Percentiles rank a stretch among this genome's conserved stretches.
Conservation (phyloP, 441 rosid genomes). For the Hura crepitans region DNA sequence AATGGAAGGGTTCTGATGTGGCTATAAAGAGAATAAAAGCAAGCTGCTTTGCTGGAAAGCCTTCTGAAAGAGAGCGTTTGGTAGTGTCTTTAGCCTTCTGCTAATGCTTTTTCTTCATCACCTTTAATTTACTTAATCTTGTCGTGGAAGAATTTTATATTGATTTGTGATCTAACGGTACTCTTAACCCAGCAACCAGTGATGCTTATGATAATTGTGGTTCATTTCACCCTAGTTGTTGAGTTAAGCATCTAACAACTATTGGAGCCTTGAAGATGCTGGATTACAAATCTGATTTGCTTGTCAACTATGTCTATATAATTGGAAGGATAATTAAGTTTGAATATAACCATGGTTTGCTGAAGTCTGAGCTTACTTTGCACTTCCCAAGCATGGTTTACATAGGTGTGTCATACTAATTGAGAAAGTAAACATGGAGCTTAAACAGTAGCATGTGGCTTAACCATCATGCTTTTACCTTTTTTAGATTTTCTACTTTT, state of each 20-base stretch:
- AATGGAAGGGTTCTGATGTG: conserved; percentile 97
- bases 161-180: background rate
- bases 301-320: background rate
- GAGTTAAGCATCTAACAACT: background rate
- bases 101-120: conserved; percentile 8
- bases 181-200: conserved; percentile 9
- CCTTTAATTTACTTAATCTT: background rate
- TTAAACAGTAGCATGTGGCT: background rate
- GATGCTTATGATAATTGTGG: background rate
- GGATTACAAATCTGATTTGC: background rate
- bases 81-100: conserved; percentile 37
- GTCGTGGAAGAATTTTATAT: conserved; percentile 9
- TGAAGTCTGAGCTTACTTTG: background rate
- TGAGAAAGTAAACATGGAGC: background rate
- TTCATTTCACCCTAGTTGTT: background rate
- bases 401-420: background rate
- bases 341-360: background rate
- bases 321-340: background rate
- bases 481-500: too few species aligned
- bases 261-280: background rate
- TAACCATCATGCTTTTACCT: too few species aligned
- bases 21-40: conserved; percentile 96
- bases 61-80: conserved; percentile 91
- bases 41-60: conserved; percentile 95
- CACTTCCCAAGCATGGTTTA: background rate